Percentiles rank a stretch among this genome's conserved stretches.
These are phyloP conservation scores for Silene noctiflora DNA, from an alignment of 179 eudicot species.

Conservation along the genomic window DNA sequence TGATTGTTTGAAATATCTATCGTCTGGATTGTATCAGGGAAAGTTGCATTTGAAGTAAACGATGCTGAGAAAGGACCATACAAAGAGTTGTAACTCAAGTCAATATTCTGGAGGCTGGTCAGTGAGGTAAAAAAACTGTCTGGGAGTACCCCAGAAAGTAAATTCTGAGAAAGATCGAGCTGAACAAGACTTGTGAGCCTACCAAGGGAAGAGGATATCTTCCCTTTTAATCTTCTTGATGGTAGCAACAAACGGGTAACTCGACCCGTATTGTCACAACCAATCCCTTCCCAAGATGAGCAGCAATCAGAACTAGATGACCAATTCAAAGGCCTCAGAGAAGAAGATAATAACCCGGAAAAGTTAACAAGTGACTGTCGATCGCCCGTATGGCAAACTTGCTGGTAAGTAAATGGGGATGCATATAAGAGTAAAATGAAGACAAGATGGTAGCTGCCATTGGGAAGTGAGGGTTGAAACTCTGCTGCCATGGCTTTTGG, in stretches of 20 bases:
- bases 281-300: slow-evolving; percentile 64
- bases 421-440: slow-evolving; percentile 21
- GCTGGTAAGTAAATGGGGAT: slow-evolving; percentile 17
- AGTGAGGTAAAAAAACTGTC: slow-evolving; percentile 44
- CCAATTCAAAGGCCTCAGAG: slow-evolving; percentile 47
- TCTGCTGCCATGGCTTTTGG: slow-evolving; percentile 22
- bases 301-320: slow-evolving; percentile 49
- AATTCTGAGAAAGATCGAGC: slow-evolving; percentile 62
- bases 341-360: slow-evolving; percentile 26
- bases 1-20: slow-evolving; percentile 62
- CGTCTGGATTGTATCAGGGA: no score
- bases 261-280: slow-evolving; percentile 42
- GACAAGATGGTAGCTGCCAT: slow-evolving; percentile 12
- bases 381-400: slow-evolving; percentile 45
- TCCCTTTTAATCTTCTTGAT: slow-evolving; percentile 41
- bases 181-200: slow-evolving; percentile 47
- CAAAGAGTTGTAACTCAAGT: no score
- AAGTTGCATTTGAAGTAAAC: no score
- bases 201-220: slow-evolving; percentile 38
- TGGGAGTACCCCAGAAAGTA: slow-evolving; percentile 57
- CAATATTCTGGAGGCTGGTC: slow-evolving; percentile 32
- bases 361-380: slow-evolving; percentile 44
- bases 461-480: slow-evolving; percentile 20
- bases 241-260: slow-evolving; percentile 53
- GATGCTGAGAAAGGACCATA: no score